Evolutionary conservation across 2,329 filamentous ascomycete genomes (phyloP).

Genomic region (Phaeomoniella chlamydospora): DNA sequence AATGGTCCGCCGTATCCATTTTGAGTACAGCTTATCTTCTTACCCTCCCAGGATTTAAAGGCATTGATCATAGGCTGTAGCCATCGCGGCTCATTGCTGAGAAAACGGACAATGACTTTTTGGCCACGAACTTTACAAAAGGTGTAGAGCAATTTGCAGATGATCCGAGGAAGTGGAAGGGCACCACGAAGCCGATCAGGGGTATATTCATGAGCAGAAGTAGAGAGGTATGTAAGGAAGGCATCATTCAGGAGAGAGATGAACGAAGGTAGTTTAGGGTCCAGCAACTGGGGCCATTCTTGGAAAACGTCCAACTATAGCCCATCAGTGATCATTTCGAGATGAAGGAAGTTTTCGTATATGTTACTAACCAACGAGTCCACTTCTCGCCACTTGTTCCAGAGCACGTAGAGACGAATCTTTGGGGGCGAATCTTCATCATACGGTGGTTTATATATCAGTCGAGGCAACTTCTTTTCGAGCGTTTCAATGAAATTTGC

Average conservation of each 20-base stretch:
- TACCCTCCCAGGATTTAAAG: constrained; percentile 45
- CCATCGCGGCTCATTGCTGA: constrained; percentile 78
- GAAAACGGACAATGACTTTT: constrained; percentile 80
- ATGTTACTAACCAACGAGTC: constrained; percentile 9
- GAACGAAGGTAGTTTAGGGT: constrained; percentile 64
- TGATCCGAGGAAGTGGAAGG: constrained; percentile 44
- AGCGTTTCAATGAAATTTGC: constrained; percentile 27
- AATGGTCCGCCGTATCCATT: neutral
- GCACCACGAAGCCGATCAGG: neutral
- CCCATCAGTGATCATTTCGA: too few relatives aligned
- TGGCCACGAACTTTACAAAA: constrained; percentile 91
- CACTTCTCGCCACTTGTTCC: constrained; percentile 6
- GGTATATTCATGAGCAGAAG: constrained; percentile 25
- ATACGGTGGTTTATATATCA: constrained; percentile 22
- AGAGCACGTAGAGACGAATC: constrained; percentile 3
- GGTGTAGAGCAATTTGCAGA: constrained; percentile 69
- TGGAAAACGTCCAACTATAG: constrained; percentile 70
- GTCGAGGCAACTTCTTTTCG: constrained; percentile 22
- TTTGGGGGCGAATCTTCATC: constrained; percentile 9
- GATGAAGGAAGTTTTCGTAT: too few relatives aligned
- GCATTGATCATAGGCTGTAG: constrained; percentile 66
- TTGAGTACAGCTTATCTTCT: constrained; percentile 2
- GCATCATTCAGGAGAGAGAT: constrained; percentile 61
- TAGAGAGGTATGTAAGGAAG: constrained; percentile 51
- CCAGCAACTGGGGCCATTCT: constrained; percentile 85